Conservation (phyloP, 2,329 filamentous ascomycete genomes). For the Phaeophleospora eucalypticola region DNA sequence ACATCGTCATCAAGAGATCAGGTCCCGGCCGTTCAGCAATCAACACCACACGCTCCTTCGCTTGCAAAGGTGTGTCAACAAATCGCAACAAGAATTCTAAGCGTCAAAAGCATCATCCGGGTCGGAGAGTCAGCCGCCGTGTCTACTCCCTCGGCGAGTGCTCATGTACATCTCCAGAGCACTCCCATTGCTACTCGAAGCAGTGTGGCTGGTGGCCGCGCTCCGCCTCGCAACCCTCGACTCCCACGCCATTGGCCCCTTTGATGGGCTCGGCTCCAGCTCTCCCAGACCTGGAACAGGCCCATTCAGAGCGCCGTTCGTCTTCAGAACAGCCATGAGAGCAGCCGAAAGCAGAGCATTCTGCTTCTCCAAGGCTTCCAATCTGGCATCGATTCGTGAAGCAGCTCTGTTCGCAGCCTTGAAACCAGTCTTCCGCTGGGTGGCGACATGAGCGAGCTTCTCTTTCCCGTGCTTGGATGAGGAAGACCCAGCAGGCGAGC, state of each 20-base stretch:
- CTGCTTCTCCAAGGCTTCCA: slow-evolving; percentile 38
- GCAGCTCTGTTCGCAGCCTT: slow-evolving; percentile 11
- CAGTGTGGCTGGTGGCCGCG: slow-evolving; percentile 23
- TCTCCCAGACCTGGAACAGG: slow-evolving; percentile 15
- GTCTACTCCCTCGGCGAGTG: slow-evolving; percentile 15
- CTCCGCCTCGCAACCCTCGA: slow-evolving; percentile 27
- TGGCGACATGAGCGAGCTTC: slow-evolving; percentile 20
- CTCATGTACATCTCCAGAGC: slow-evolving; percentile 37
- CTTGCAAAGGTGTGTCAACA: background rate
- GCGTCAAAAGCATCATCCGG: slow-evolving; percentile 1
- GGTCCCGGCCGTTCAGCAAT: slow-evolving; percentile 3
- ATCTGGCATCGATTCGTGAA: slow-evolving; percentile 29
- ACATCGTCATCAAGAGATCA: slow-evolving; percentile 7
- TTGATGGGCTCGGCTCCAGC: slow-evolving; percentile 3
- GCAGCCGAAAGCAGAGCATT: slow-evolving; percentile 39
- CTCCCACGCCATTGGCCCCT: slow-evolving; percentile 28
- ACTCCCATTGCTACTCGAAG: slow-evolving; percentile 28
- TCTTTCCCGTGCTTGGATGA: slow-evolving; percentile 15
- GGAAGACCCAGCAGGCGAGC: slow-evolving; percentile 16
- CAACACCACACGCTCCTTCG: background rate
- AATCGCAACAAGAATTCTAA: background rate
- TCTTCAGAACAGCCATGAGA: slow-evolving; percentile 38
- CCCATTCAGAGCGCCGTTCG: slow-evolving; percentile 32
- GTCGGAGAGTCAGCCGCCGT: slow-evolving; percentile 9
- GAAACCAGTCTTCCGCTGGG: slow-evolving; percentile 14